Evolutionary conservation across 2,329 filamentous ascomycete genomes (phyloP).

Genomic region (Aspergillus novofumigatus): DNA sequence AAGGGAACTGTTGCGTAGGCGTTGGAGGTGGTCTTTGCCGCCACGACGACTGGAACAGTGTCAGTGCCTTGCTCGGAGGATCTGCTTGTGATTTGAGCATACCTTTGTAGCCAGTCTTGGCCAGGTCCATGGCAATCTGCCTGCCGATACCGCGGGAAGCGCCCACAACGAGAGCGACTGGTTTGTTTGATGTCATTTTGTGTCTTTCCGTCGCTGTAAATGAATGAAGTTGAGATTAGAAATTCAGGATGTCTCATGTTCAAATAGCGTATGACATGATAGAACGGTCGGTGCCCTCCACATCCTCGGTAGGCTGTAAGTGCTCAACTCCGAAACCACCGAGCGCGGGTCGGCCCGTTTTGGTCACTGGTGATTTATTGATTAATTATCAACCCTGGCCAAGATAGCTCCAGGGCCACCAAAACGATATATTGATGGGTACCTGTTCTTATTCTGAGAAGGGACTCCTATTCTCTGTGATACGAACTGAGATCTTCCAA

Average conservation of each 20-base stretch:
- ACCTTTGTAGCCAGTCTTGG: conserved; percentile 68
- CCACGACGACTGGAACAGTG: conserved; percentile 61
- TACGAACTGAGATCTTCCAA: background rate
- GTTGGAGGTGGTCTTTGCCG: conserved; percentile 70
- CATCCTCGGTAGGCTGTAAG: conserved; percentile 8
- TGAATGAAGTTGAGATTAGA: background rate
- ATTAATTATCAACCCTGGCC: background rate
- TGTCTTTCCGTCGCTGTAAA: background rate
- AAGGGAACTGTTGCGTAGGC: conserved; percentile 55
- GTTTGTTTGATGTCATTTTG: conserved; percentile 18
- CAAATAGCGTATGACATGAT: background rate
- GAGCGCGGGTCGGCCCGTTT: conserved; percentile 14
- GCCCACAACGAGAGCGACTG: conserved; percentile 67
- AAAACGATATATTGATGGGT: background rate
- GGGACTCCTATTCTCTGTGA: background rate
- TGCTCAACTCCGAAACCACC: background rate
- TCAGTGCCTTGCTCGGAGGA: conserved; percentile 1
- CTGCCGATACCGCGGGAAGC: conserved; percentile 77
- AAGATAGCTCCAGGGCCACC: background rate
- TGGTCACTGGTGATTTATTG: background rate
- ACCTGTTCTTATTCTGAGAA: background rate
- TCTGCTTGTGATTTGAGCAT: conserved; percentile 11
- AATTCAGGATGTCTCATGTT: background rate
- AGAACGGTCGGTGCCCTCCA: background rate
- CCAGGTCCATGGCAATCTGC: conserved; percentile 74